These are phyloP conservation scores for Elsinoe australis DNA, from an alignment of 2,329 filamentous ascomycete genomes.

Conservation along the genomic window DNA sequence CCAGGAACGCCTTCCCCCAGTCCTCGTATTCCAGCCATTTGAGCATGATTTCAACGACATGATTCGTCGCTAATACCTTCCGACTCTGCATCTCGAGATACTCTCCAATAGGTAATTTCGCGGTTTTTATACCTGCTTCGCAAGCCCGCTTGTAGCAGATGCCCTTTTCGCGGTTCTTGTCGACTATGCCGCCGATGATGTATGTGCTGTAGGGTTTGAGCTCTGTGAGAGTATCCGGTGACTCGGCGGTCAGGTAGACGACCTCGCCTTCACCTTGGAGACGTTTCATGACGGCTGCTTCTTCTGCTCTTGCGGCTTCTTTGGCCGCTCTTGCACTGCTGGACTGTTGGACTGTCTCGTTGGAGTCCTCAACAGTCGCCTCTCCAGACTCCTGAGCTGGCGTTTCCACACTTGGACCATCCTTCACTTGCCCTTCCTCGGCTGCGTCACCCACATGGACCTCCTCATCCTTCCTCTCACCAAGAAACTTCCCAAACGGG, in stretches of 20 bases:
- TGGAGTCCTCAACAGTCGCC: not conserved
- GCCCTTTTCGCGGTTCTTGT: constrained; percentile 93
- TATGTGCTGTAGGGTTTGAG: constrained; percentile 86
- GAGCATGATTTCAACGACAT: constrained; percentile 94
- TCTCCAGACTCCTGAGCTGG: too few species aligned
- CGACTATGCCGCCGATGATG: constrained; percentile 87
- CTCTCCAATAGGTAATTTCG: constrained; percentile 88
- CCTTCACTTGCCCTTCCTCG: not conserved
- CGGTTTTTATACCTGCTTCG: constrained; percentile 71
- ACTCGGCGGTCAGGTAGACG: constrained; percentile 87
- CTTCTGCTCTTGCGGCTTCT: constrained; percentile 22
- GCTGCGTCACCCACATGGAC: not conserved
- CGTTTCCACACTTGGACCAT: not conserved
- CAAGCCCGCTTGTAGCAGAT: constrained; percentile 79
- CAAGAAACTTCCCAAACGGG: constrained; percentile 26
- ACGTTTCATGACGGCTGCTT: constrained; percentile 24
- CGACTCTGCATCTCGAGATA: constrained; percentile 87
- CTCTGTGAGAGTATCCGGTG: constrained; percentile 71
- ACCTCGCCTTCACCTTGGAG: constrained; percentile 42
- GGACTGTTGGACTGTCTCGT: not conserved
- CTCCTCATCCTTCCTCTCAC: constrained; percentile 5
- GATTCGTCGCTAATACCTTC: constrained; percentile 83
- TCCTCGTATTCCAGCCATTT: constrained; percentile 83
- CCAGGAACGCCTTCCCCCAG: constrained; percentile 83
- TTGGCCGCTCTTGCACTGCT: not conserved